Evolutionary conservation across 768 basidiomycete species (phyloP).

Genomic region (Collybiopsis confluens): DNA sequence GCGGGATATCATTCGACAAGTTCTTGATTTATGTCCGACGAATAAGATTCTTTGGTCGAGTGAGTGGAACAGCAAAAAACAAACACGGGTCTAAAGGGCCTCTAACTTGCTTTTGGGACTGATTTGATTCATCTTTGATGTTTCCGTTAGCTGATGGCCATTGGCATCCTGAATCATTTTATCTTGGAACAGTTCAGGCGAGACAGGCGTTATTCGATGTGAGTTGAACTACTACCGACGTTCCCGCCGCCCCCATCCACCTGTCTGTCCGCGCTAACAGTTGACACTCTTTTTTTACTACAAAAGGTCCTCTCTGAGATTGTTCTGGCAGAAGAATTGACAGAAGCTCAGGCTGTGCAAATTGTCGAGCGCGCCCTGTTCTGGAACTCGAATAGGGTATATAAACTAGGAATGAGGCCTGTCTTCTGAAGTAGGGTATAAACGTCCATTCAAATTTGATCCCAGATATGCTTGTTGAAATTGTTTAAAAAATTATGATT

Average conservation of each 20-base stretch:
- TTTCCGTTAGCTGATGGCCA: slow-evolving; percentile 51
- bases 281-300: too few relatives aligned
- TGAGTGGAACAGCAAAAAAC: too few relatives aligned
- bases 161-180: slow-evolving; percentile 78
- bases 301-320: slow-evolving; percentile 61
- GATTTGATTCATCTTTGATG: too few relatives aligned
- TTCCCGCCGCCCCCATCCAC: neutral
- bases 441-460: too few relatives aligned
- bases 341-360: slow-evolving; percentile 47
- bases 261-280: too few relatives aligned
- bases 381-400: slow-evolving; percentile 62
- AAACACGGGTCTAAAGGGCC: too few relatives aligned
- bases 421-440: neutral
- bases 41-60: slow-evolving; percentile 84
- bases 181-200: slow-evolving; percentile 62
- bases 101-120: too few relatives aligned
- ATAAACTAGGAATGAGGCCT: slow-evolving; percentile 34
- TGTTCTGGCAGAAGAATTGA: slow-evolving; percentile 45
- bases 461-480: too few relatives aligned
- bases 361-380: slow-evolving; percentile 59
- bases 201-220: slow-evolving; percentile 60
- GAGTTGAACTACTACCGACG: slow-evolving; percentile 7
- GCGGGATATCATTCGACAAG: slow-evolving; percentile 50
- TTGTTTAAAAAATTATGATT: too few relatives aligned
- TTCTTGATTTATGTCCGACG: slow-evolving; percentile 69